Percentiles rank a stretch among this genome's conserved stretches.
phyloP scores from a whole-genome alignment of 768 basidiomycete species.

The Lactarius tabidus region DNA sequence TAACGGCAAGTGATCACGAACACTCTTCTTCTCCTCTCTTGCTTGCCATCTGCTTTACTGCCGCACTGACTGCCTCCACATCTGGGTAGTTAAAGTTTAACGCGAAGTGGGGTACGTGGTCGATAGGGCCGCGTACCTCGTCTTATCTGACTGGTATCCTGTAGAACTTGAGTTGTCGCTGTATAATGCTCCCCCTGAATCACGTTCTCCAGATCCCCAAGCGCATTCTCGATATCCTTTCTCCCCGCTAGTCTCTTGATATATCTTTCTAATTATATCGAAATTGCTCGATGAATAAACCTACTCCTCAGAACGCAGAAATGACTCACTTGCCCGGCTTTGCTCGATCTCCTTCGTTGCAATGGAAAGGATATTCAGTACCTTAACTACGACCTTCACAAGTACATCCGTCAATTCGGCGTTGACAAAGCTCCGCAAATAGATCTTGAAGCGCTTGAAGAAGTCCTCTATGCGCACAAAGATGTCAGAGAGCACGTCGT shows the following conservation, averaged over 20 bases:
- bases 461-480: background rate
- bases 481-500: background rate
- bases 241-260: background rate
- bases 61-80: background rate
- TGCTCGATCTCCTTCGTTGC: background rate
- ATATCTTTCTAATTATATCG: background rate
- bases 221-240: background rate
- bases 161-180: background rate
- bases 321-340: background rate
- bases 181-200: constrained; percentile 3
- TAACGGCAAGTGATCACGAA: background rate
- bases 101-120: background rate
- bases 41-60: background rate
- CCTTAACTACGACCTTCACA: background rate
- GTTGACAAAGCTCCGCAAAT: background rate
- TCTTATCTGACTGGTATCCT: background rate
- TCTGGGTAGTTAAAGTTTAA: background rate
- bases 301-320: no score
- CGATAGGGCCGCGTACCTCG: background rate
- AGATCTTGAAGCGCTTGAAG: background rate
- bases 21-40: background rate
- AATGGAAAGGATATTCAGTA: constrained; percentile 1
- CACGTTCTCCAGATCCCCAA: background rate
- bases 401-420: background rate
- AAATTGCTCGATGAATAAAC: background rate